phyloP scores from a whole-genome alignment of 768 basidiomycete genomes.

The Pleurotus giganteus region DNA sequence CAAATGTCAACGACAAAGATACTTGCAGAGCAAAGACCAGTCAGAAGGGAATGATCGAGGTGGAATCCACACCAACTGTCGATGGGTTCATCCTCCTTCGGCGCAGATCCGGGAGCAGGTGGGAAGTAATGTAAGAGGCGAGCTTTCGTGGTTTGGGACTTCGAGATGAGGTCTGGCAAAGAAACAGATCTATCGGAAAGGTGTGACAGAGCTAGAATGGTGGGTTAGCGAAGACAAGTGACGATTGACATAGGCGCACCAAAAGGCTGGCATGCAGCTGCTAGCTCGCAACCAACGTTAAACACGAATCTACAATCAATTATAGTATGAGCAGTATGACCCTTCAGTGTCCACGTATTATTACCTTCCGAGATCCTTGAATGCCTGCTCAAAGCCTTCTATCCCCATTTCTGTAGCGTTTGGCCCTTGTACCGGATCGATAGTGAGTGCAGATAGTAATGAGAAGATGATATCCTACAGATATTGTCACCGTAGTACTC shows the following conservation, averaged over 20 bases:
- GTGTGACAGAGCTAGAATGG: slow-evolving; percentile 56
- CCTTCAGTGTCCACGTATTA: no score
- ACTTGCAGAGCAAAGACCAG: slow-evolving; percentile 86
- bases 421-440: slow-evolving; percentile 51
- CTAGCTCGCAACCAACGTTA: slow-evolving; percentile 76
- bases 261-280: slow-evolving; percentile 88
- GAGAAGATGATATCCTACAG: slow-evolving; percentile 46
- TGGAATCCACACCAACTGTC: slow-evolving; percentile 97
- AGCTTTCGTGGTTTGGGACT: slow-evolving; percentile 85
- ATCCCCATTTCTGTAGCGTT: slow-evolving; percentile 51
- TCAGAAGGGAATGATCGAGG: slow-evolving; percentile 86
- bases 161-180: slow-evolving; percentile 66
- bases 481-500: slow-evolving; percentile 91
- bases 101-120: slow-evolving; percentile 40
- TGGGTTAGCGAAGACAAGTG: not conserved
- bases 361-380: slow-evolving; percentile 80
- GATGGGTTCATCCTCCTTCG: slow-evolving; percentile 57
- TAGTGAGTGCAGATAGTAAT: not conserved
- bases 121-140: slow-evolving; percentile 97
- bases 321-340: slow-evolving; percentile 9
- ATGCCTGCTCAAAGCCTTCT: slow-evolving; percentile 80
- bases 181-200: slow-evolving; percentile 66
- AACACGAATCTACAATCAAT: slow-evolving; percentile 63
- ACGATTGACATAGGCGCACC: slow-evolving; percentile 42
- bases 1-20: not conserved